A percentile compares a stretch with the other conserved stretches of the same genome.
These are phyloP conservation scores for Nothomitra cinnamomea DNA, from an alignment of 2,329 filamentous ascomycete genomes.

Conservation along the genomic window DNA sequence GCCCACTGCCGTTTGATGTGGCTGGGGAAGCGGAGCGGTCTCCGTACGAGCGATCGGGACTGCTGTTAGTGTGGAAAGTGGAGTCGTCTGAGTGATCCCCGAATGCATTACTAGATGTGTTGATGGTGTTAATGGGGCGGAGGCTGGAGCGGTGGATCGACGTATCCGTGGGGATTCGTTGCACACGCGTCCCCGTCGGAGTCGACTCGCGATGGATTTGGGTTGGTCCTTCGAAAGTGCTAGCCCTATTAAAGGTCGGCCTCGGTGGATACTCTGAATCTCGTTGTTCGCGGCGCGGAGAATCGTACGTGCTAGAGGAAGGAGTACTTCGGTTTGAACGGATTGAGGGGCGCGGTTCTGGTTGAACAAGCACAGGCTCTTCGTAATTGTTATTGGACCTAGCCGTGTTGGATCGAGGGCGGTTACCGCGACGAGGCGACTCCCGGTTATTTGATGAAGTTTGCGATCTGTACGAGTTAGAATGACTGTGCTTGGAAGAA, in stretches of 20 bases:
- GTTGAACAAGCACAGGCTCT: conserved; percentile 27
- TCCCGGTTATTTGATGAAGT: conserved; percentile 15
- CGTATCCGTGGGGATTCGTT: conserved; percentile 25
- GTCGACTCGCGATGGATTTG: conserved; percentile 35
- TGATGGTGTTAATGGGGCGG: conserved; percentile 23
- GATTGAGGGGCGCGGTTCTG: conserved; percentile 35
- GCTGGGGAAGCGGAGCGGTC: conserved; percentile 37
- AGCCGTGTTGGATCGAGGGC: conserved; percentile 46
- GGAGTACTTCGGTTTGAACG: conserved; percentile 22
- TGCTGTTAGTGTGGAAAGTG: conserved; percentile 28
- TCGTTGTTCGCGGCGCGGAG: conserved; percentile 24
- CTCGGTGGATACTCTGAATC: conserved; percentile 24
- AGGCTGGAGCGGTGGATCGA: conserved; percentile 30
- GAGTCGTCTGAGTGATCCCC: conserved; percentile 33
- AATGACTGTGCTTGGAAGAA: conserved; percentile 1
- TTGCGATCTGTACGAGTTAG: background rate
- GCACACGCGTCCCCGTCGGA: background rate
- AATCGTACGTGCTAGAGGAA: conserved; percentile 18
- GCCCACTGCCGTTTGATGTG: conserved; percentile 31
- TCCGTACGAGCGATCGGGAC: conserved; percentile 30
- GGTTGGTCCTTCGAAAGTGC: conserved; percentile 41
- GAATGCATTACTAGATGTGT: conserved; percentile 27
- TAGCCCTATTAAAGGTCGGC: conserved; percentile 31
- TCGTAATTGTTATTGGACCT: conserved; percentile 42
- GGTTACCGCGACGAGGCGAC: conserved; percentile 25